These are phyloP conservation scores for Candida wancherniae DNA, from an alignment of 805 yeast species.

Conservation along the genomic window DNA sequence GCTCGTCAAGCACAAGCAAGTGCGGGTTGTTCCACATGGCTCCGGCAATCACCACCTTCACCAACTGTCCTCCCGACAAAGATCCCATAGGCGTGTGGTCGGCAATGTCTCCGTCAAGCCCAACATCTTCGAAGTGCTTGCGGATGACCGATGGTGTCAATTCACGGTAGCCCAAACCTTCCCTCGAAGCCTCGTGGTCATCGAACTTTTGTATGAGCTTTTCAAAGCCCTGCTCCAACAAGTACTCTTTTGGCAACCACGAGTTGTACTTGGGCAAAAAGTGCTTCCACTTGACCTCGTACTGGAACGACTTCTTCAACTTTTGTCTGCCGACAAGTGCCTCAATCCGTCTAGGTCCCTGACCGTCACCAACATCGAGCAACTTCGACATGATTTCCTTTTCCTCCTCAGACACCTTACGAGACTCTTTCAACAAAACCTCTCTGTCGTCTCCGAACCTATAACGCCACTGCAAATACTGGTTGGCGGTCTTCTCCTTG, in stretches of 20 bases:
- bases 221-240: constrained; percentile 52
- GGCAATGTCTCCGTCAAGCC: constrained; percentile 96
- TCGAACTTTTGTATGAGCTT: constrained; percentile 43
- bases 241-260: constrained; percentile 82
- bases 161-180: constrained; percentile 47
- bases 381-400: constrained; percentile 70
- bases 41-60: constrained; percentile 97
- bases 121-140: constrained; percentile 95
- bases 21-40: constrained; percentile 99
- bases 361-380: constrained; percentile 78
- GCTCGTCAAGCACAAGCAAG: constrained; percentile 92
- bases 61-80: constrained; percentile 96
- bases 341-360: constrained; percentile 84
- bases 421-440: constrained; percentile 82
- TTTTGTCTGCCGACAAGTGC: constrained; percentile 97
- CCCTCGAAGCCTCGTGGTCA: constrained; percentile 46
- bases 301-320: constrained; percentile 92
- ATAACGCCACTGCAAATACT: constrained; percentile 97
- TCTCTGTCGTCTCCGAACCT: constrained; percentile 98
- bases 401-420: constrained; percentile 76
- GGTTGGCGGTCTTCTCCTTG: constrained; percentile 96
- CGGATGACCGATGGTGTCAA: constrained; percentile 87
- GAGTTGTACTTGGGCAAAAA: constrained; percentile 93
- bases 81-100: constrained; percentile 98
- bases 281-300: constrained; percentile 89